phyloP scores from a whole-genome alignment of 140 eudicot species.

The Bidens hawaiensis region DNA sequence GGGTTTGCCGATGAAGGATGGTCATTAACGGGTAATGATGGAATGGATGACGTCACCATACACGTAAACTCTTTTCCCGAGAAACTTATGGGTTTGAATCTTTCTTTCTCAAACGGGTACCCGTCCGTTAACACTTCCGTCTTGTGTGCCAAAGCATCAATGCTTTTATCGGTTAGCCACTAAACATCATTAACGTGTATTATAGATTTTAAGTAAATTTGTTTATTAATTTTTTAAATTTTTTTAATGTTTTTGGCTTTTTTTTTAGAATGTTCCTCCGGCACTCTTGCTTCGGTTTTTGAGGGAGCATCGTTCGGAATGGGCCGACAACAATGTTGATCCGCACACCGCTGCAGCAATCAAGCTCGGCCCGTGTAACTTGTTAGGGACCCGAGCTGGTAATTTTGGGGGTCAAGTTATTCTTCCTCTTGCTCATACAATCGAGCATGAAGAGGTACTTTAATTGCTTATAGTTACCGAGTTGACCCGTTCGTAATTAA shows the following conservation, averaged over 20 bases:
- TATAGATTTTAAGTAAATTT: background rate
- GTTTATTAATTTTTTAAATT: background rate
- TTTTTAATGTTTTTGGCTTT: background rate
- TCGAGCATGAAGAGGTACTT: slow-evolving; percentile 17
- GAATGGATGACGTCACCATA: slow-evolving; percentile 78
- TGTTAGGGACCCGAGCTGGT: slow-evolving; percentile 26
- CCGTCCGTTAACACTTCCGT: slow-evolving; percentile 61
- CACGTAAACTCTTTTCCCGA: slow-evolving; percentile 91
- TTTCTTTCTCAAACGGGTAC: slow-evolving; percentile 69
- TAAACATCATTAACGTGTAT: background rate
- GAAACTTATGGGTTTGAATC: slow-evolving; percentile 72
- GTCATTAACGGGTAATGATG: slow-evolving; percentile 78
- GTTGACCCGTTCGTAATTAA: background rate
- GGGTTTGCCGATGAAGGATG: slow-evolving; percentile 94
- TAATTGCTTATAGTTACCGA: background rate
- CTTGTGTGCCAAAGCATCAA: slow-evolving; percentile 85
- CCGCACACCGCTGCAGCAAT: slow-evolving; percentile 63
- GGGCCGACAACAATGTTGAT: slow-evolving; percentile 75
- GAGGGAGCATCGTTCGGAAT: slow-evolving; percentile 78
- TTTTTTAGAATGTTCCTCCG: slow-evolving; percentile 65
- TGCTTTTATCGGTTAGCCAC: slow-evolving; percentile 82
- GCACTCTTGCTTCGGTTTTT: slow-evolving; percentile 63
- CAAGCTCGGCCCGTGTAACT: slow-evolving; percentile 53
- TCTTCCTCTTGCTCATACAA: slow-evolving; percentile 42
- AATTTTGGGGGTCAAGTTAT: slow-evolving; percentile 66